These are phyloP conservation scores for Trametes cingulata DNA, from an alignment of 768 basidiomycete species.

Conservation along the genomic window DNA sequence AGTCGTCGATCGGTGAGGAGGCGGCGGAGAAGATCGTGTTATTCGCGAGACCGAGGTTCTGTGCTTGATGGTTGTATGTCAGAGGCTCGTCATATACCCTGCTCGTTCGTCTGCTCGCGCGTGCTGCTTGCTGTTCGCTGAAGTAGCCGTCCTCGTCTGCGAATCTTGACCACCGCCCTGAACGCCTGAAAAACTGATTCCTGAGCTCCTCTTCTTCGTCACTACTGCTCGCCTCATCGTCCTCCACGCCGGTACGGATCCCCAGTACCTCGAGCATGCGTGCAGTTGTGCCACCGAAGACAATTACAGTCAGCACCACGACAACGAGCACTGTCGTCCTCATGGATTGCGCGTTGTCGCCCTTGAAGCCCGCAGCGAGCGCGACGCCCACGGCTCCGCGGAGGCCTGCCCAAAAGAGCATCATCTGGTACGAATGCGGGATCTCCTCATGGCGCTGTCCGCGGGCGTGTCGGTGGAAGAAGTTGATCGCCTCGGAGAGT, in stretches of 20 bases:
- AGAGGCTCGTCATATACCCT: constrained; percentile 50
- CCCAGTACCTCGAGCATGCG: constrained; percentile 98
- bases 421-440: constrained; percentile 98
- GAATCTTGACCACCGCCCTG: constrained; percentile 45
- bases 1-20: constrained; percentile 61
- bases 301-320: constrained; percentile 89
- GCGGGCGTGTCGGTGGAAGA: constrained; percentile 80
- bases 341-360: constrained; percentile 88
- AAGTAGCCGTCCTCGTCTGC: constrained; percentile 26
- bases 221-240: constrained; percentile 68
- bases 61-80: constrained; percentile 65
- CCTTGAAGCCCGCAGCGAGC: constrained; percentile 92
- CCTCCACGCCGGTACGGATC: constrained; percentile 92
- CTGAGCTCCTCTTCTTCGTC: constrained; percentile 49
- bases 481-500: constrained; percentile 91
- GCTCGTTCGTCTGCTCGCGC: constrained; percentile 41
- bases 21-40: constrained; percentile 61
- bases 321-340: constrained; percentile 94
- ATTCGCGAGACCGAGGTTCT: constrained; percentile 21
- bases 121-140: constrained; percentile 22
- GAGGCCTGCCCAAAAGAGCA: constrained; percentile 98
- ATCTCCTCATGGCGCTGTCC: constrained; percentile 89
- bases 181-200: constrained; percentile 32
- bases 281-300: constrained; percentile 97
- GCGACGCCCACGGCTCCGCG: constrained; percentile 98